These are phyloP conservation scores for Rauvolfia tetraphylla DNA, from an alignment of 257 asterid species.

Conservation along the genomic window DNA sequence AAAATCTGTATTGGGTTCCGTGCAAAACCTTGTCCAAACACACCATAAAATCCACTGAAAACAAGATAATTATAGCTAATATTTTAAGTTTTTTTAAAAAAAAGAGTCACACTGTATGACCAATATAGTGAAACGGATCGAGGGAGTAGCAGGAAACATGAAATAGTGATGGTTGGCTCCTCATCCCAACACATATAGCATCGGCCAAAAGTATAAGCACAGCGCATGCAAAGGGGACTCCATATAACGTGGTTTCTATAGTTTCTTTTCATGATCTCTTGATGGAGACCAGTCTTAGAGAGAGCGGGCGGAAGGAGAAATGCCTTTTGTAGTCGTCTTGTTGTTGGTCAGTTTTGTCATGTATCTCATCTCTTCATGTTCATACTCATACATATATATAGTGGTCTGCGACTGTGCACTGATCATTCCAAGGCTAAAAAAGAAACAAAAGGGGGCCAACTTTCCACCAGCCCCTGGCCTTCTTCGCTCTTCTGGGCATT, in stretches of 20 bases:
- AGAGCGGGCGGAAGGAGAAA: conserved; percentile 15
- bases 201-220: not conserved
- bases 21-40: no score
- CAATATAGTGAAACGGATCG: no score
- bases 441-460: conserved; percentile 34
- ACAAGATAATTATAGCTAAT: no score
- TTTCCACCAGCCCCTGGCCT: conserved; percentile 17
- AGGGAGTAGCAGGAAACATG: no score
- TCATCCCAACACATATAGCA: not conserved
- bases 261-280: conserved; percentile 27
- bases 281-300: conserved; percentile 33
- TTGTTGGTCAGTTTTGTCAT: conserved; percentile 18
- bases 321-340: conserved; percentile 12
- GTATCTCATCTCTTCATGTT: not conserved
- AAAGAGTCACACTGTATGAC: no score
- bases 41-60: no score
- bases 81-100: no score
- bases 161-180: not conserved
- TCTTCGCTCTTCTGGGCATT: conserved; percentile 25
- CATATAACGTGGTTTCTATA: conserved; percentile 19
- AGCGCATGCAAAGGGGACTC: conserved; percentile 10
- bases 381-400: not conserved
- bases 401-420: conserved; percentile 31
- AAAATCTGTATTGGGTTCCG: no score
- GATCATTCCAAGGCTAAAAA: conserved; percentile 33